Evolutionary conservation across 192 early-diverging fungal species (phyloP).

Genomic region (Backusella liffmaniae): DNA sequence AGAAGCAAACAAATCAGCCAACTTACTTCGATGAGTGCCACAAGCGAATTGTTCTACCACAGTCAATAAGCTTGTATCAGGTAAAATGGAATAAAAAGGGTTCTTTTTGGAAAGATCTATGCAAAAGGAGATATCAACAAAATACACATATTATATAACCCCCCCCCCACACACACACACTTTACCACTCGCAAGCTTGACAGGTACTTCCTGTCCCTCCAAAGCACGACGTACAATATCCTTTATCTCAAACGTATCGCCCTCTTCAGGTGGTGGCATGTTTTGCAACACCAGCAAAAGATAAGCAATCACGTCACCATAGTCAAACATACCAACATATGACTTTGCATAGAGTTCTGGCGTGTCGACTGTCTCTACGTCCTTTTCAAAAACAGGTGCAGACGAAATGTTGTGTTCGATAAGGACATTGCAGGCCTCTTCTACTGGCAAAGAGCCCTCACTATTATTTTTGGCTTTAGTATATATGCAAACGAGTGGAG

Average conservation of each 20-base stretch:
- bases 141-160: not conserved
- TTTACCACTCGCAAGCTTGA: constrained; percentile 62
- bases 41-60: constrained; percentile 71
- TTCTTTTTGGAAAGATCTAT: constrained; percentile 77
- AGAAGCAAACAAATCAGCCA: too few species aligned
- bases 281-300: constrained; percentile 65
- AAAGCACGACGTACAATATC: constrained; percentile 55
- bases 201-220: constrained; percentile 52
- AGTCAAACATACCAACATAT: constrained; percentile 88
- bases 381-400: constrained; percentile 70
- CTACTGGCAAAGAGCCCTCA: constrained; percentile 57
- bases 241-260: constrained; percentile 53
- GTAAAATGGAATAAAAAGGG: constrained; percentile 78
- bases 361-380: not conserved
- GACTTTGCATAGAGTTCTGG: constrained; percentile 32
- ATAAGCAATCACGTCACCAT: constrained; percentile 79
- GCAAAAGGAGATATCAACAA: too few species aligned
- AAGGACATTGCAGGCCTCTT: constrained; percentile 70
- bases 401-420: constrained; percentile 77
- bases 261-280: constrained; percentile 37
- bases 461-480: constrained; percentile 17
- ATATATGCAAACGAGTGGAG: too few species aligned
- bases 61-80: constrained; percentile 72
- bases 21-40: constrained; percentile 70
- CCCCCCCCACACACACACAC: not conserved